Evolutionary conservation across 2,329 filamentous ascomycete genomes (phyloP), one percentile per base, ranked within the genome.

Genomic region (Aspergillus aculeatus): DNA sequence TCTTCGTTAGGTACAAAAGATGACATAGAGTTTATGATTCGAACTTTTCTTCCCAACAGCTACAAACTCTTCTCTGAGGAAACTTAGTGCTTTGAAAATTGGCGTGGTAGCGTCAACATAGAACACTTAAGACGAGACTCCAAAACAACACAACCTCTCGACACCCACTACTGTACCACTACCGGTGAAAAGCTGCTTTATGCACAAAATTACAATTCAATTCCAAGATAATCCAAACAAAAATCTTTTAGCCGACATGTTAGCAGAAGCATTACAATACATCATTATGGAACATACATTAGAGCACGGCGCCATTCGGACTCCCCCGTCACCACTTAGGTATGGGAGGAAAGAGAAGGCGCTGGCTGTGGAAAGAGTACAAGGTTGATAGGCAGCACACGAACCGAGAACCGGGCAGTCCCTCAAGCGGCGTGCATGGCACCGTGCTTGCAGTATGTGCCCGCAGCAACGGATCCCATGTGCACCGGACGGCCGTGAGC

Each of bases 401-500:
- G 32, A 12, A 12, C 32, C 4, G 32, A 35, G 32, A 16, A 35
- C 32, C 14, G 32, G 38, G 14, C 16, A 44, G n/a, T 19, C 38
- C 32, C 5, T 35, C 14, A 53, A 41, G 44, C 31, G 58, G 19
- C 32, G 23, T 66, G 71, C 68, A 59, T 61, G 26, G 23, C 61
- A 10, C 74, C 74, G 11, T 69, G 58, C 1, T 60, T 60, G 61
- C 76, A 78, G 11, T 57, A 55, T 31, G 71, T 78, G 6, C 76
- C 76, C 4, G 70, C 60, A 26, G 76, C 74, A 11, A 78, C 76
- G 24, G 65, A 52, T 4, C 76, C 76, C 76, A 78, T 78, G 61
- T 65, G 66, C 47, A 74, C 56, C 5, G 73, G 67, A 0, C 47
- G 54, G n/a, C 68, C 69, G 52, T 71, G 59, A 51, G 62, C 62